Conservation (phyloP, 164 flowering plant genomes). For the Stephania cephalantha region DNA sequence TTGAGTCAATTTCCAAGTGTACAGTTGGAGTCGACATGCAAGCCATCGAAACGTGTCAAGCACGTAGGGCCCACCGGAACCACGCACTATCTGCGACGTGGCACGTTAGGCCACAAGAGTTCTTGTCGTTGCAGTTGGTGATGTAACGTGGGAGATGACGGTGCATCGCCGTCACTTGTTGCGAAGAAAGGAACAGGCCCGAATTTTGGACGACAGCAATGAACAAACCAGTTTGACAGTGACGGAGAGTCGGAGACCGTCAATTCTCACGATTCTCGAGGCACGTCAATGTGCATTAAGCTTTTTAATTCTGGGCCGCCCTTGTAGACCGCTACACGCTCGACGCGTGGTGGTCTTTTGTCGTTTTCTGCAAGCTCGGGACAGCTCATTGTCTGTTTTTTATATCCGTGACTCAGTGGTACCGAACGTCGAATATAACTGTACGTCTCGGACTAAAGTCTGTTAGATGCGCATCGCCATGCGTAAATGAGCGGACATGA, state of each 20-base stretch:
- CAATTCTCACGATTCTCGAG: constrained; percentile 16
- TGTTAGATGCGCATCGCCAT: too few species aligned
- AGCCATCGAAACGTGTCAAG: constrained; percentile 10
- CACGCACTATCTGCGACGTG: background rate
- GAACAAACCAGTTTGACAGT: background rate
- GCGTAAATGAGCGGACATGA: too few species aligned
- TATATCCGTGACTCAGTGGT: background rate
- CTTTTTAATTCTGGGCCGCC: background rate
- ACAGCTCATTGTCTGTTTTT: background rate
- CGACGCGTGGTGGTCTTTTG: background rate
- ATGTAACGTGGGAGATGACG: constrained; percentile 11
- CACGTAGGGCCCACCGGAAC: background rate
- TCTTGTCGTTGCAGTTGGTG: background rate
- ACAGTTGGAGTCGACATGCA: background rate
- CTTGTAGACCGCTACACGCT: background rate
- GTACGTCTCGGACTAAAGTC: too few species aligned
- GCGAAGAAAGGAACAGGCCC: constrained; percentile 20
- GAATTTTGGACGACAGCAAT: constrained; percentile 12
- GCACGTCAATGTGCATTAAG: background rate
- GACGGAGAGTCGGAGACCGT: constrained; percentile 20
- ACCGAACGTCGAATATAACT: too few species aligned
- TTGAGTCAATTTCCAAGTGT: constrained; percentile 2
- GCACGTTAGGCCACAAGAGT: background rate
- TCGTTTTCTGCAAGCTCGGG: background rate
- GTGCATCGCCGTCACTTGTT: constrained; percentile 18